These are phyloP conservation scores for Pichia kluyveri DNA, from an alignment of 805 yeast species.

Conservation along the genomic window DNA sequence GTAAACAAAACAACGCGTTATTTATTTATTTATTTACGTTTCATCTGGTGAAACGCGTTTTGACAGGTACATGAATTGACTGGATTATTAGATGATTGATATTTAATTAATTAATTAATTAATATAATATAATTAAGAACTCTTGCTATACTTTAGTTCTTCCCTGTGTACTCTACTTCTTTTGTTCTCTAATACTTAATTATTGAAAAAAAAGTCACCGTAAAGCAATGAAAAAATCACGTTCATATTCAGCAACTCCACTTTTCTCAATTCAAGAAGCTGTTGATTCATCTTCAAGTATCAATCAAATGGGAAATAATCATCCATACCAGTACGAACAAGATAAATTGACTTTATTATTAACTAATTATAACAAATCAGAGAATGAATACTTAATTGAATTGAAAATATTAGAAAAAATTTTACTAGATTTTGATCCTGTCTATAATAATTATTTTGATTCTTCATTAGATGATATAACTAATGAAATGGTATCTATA, in stretches of 20 bases:
- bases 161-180: background rate
- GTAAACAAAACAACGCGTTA: background rate
- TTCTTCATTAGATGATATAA: constrained; percentile 19
- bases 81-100: too few relatives aligned
- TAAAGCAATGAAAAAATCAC: constrained; percentile 4
- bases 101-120: too few relatives aligned
- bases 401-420: constrained; percentile 13
- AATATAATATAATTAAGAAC: too few relatives aligned
- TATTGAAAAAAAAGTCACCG: too few relatives aligned
- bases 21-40: background rate
- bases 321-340: background rate
- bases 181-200: too few relatives aligned
- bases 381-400: constrained; percentile 17
- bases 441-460: constrained; percentile 23
- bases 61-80: too few relatives aligned
- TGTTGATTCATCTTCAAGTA: constrained; percentile 7
- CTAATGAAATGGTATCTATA: constrained; percentile 13
- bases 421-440: constrained; percentile 20
- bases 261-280: constrained; percentile 18
- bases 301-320: background rate
- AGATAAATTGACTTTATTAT: constrained; percentile 1
- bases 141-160: too few relatives aligned
- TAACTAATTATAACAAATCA: constrained; percentile 10
- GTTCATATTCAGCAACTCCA: constrained; percentile 12
- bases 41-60: background rate